Percentiles rank a stretch among this genome's conserved stretches.
phyloP scores from a whole-genome alignment of 1,284 basidiomycete species.

The Lentinus polychrous region DNA sequence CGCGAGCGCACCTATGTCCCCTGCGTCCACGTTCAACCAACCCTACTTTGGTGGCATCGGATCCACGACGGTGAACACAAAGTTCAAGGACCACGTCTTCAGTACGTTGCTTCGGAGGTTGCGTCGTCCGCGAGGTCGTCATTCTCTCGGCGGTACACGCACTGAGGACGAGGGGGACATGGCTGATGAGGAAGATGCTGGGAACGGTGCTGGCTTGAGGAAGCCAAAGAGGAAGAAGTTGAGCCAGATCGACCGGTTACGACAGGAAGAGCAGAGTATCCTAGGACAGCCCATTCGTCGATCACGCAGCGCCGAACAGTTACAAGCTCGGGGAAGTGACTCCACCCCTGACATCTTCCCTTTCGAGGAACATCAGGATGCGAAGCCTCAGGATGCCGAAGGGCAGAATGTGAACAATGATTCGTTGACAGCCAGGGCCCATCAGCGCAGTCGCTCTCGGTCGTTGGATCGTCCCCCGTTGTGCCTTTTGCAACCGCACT shows the following conservation, averaged over 20 bases:
- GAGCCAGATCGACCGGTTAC: constrained; percentile 32
- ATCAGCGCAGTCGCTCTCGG: constrained; percentile 51
- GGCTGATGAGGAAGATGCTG: constrained; percentile 36
- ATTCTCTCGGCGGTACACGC: constrained; percentile 25
- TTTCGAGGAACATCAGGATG: constrained; percentile 11
- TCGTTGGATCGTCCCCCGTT: constrained; percentile 32
- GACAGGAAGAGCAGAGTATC: constrained; percentile 20
- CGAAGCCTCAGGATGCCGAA: neutral
- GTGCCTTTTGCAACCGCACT: constrained; percentile 14
- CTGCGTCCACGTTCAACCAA: constrained; percentile 11
- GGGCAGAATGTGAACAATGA: constrained; percentile 10
- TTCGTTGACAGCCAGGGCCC: constrained; percentile 24
- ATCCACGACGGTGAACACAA: constrained; percentile 87
- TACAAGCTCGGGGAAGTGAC: constrained; percentile 28
- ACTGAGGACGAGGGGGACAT: constrained; percentile 38
- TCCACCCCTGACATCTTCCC: constrained; percentile 15
- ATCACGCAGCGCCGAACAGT: constrained; percentile 53
- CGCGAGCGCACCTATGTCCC: constrained; percentile 6
- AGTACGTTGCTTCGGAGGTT: constrained; percentile 69
- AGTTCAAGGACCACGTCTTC: constrained; percentile 90
- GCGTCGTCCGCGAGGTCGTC: constrained; percentile 41
- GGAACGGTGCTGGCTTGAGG: constrained; percentile 11
- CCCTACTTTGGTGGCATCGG: constrained; percentile 73
- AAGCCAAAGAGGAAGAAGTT: constrained; percentile 25
- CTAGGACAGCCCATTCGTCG: constrained; percentile 41